phyloP scores from a whole-genome alignment of 1,284 basidiomycete genomes.

The Trichosporon coremiiforme region DNA sequence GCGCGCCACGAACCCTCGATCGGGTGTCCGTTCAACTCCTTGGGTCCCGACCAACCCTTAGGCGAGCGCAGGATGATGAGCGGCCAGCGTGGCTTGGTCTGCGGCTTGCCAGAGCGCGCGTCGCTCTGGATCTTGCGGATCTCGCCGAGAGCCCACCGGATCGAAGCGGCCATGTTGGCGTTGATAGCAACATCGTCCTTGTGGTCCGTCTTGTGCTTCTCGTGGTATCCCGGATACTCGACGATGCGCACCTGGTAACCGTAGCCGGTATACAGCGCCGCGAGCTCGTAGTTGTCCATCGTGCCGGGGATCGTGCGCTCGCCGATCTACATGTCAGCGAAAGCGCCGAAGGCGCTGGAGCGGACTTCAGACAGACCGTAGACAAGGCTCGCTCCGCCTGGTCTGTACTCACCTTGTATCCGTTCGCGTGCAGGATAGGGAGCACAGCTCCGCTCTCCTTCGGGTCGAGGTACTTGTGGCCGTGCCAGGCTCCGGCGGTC shows the following conservation, averaged over 20 bases:
- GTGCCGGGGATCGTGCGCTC: constrained; percentile 85
- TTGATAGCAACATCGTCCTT: constrained; percentile 54
- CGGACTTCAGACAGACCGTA: too few relatives aligned
- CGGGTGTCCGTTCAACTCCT: constrained; percentile 65
- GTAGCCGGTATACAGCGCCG: constrained; percentile 62
- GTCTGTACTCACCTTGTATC: constrained; percentile 42
- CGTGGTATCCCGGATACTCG: constrained; percentile 63
- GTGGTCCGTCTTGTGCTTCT: constrained; percentile 62
- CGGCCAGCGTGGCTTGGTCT: constrained; percentile 78
- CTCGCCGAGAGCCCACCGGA: constrained; percentile 79
- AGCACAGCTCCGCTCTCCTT: constrained; percentile 84
- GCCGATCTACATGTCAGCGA: constrained; percentile 71
- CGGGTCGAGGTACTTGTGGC: constrained; percentile 84
- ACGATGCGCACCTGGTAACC: constrained; percentile 86
- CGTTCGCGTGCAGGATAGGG: constrained; percentile 80
- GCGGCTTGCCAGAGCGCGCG: constrained; percentile 80
- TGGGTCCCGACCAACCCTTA: constrained; percentile 76
- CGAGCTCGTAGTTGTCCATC: constrained; percentile 79
- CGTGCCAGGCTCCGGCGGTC: constrained; percentile 78
- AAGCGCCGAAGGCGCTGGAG: too few relatives aligned
- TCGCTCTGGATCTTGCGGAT: constrained; percentile 74
- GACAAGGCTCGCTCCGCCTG: too few relatives aligned
- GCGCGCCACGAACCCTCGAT: constrained; percentile 70
- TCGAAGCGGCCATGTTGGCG: constrained; percentile 67
- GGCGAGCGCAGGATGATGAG: constrained; percentile 79